phyloP scores from a whole-genome alignment of 129 eudicot genomes.

The Flaveria brownii region DNA sequence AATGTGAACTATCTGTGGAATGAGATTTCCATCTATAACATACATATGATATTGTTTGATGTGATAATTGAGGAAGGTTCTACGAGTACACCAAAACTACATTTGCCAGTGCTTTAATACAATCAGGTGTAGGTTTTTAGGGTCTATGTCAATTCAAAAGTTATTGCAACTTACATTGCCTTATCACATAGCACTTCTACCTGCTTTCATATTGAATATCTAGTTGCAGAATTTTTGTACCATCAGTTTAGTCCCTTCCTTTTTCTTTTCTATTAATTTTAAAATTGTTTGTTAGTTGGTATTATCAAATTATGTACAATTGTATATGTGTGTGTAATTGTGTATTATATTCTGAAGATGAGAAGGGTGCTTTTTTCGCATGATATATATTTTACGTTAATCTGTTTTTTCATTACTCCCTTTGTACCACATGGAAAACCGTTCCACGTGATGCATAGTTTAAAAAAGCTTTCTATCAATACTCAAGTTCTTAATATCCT shows the following conservation, averaged over 20 bases:
- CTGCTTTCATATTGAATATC: neutral
- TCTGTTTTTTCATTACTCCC: neutral
- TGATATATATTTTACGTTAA: neutral
- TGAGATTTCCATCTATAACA: neutral
- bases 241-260: neutral
- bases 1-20: neutral
- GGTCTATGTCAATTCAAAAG: neutral
- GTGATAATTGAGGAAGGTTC: slow-evolving; percentile 10
- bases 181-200: neutral
- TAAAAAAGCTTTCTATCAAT: neutral
- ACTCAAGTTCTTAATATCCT: neutral
- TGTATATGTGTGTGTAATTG: neutral
- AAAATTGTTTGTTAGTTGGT: neutral
- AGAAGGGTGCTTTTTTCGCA: slow-evolving; percentile 6
- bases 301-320: neutral
- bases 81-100: neutral
- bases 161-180: neutral
- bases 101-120: slow-evolving; percentile 8
- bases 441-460: slow-evolving; percentile 6
- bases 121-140: slow-evolving; percentile 7
- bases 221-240: slow-evolving; percentile 16
- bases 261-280: neutral
- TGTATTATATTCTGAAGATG: slow-evolving; percentile 5
- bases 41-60: slow-evolving; percentile 5
- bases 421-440: slow-evolving; percentile 1